Conservation (phyloP, 1,284 basidiomycete genomes). For the Cryptococcus sp. region DNA sequence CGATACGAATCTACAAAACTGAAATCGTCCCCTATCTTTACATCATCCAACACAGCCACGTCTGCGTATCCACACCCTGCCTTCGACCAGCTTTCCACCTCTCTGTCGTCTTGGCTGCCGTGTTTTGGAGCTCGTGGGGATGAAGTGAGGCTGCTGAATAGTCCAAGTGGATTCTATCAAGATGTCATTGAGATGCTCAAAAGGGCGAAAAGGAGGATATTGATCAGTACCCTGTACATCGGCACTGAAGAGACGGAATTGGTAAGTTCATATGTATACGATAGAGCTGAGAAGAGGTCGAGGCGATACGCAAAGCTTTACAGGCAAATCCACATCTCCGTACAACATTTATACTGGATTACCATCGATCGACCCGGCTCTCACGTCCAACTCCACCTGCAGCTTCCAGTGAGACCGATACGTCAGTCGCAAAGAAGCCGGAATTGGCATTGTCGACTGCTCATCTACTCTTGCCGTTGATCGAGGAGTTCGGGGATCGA, state of each 20-base stretch:
- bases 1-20: not conserved
- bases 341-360: conserved; percentile 75
- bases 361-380: conserved; percentile 86
- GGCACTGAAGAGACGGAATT: conserved; percentile 65
- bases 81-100: conserved; percentile 24
- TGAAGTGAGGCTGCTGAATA: conserved; percentile 46
- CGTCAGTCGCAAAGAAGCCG: no score
- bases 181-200: conserved; percentile 59
- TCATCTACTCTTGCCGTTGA: conserved; percentile 66
- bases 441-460: conserved; percentile 57
- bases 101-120: conserved; percentile 39
- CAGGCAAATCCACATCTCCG: conserved; percentile 59
- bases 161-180: conserved; percentile 49
- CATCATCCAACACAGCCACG: not conserved
- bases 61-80: conserved; percentile 13
- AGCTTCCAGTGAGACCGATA: no score
- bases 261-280: conserved; percentile 39
- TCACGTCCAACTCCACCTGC: conserved; percentile 47
- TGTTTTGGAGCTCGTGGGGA: conserved; percentile 48
- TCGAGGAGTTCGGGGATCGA: conserved; percentile 66
- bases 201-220: conserved; percentile 67
- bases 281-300: conserved; percentile 55
- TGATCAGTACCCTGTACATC: conserved; percentile 81
- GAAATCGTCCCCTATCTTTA: not conserved
- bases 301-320: conserved; percentile 61